Percentiles rank a stretch among this genome's conserved stretches.
phyloP scores from a whole-genome alignment of 768 basidiomycete genomes.

The Amylocystis lapponica region DNA sequence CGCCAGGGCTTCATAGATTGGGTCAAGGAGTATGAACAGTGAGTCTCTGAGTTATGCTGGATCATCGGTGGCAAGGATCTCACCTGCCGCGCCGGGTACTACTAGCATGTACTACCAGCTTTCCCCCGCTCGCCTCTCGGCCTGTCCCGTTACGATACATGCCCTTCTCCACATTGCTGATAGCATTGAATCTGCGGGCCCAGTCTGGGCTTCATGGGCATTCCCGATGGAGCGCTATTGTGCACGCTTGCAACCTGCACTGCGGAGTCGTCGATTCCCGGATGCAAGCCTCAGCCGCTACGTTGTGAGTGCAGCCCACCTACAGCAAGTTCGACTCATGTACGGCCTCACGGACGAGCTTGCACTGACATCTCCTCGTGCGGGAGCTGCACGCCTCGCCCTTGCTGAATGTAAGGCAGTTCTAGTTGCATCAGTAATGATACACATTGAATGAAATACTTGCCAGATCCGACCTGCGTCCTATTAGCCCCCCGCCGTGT shows the following conservation, averaged over 20 bases:
- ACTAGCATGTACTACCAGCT: constrained; percentile 28
- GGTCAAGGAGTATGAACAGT: constrained; percentile 37
- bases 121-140: constrained; percentile 13
- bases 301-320: constrained; percentile 6
- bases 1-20: constrained; percentile 28
- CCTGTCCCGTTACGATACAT: constrained; percentile 29
- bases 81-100: too few relatives aligned
- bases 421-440: not conserved
- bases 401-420: constrained; percentile 2
- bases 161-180: constrained; percentile 26
- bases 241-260: constrained; percentile 14
- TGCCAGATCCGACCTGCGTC: not conserved
- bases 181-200: constrained; percentile 18
- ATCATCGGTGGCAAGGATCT: too few relatives aligned
- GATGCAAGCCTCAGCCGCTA: constrained; percentile 13
- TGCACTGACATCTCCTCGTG: not conserved
- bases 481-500: too few relatives aligned
- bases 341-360: constrained; percentile 7
- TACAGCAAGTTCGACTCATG: constrained; percentile 10
- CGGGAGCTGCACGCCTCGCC: not conserved
- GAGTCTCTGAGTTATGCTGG: constrained; percentile 6
- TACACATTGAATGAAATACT: not conserved
- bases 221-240: constrained; percentile 27
- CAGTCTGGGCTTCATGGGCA: constrained; percentile 24
- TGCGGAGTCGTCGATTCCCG: constrained; percentile 16